These are phyloP conservation scores for Hirschfeldia incana DNA, from an alignment of 345 rosid species.

Conservation along the genomic window DNA sequence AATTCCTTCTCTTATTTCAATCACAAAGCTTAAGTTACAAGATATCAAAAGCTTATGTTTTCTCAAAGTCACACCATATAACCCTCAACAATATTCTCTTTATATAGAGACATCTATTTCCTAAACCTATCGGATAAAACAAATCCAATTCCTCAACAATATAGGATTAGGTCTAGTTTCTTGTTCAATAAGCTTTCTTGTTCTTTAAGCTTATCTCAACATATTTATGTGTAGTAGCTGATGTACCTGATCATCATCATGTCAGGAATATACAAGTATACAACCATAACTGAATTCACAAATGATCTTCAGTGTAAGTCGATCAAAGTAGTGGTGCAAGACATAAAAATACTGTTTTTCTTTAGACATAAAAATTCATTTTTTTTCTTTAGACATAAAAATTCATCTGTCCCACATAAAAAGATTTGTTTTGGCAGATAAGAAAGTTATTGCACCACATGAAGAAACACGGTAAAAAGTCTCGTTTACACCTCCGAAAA, in stretches of 20 bases:
- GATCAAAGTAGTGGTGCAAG: background rate
- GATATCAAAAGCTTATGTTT: no score
- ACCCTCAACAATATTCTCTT: no score
- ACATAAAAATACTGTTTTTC: background rate
- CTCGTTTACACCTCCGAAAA: background rate
- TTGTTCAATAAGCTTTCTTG: no score
- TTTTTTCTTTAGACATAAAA: background rate
- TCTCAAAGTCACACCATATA: no score
- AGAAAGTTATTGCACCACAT: background rate
- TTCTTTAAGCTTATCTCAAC: no score
- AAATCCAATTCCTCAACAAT: no score
- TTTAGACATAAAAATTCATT: no score
- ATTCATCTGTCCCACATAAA: background rate
- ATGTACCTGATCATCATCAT: background rate
- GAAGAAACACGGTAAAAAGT: background rate
- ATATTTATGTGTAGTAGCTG: background rate
- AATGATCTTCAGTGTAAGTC: background rate
- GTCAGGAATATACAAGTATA: slow-evolving; percentile 2
- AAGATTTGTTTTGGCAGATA: background rate
- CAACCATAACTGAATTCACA: background rate
- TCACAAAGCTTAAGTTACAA: no score
- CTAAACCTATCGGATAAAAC: no score
- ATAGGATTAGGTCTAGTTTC: no score
- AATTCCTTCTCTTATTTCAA: no score
- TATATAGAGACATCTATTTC: no score